Evolutionary conservation across 2,329 filamentous ascomycete genomes (phyloP).

Genomic region (Colletotrichum tofieldiae): DNA sequence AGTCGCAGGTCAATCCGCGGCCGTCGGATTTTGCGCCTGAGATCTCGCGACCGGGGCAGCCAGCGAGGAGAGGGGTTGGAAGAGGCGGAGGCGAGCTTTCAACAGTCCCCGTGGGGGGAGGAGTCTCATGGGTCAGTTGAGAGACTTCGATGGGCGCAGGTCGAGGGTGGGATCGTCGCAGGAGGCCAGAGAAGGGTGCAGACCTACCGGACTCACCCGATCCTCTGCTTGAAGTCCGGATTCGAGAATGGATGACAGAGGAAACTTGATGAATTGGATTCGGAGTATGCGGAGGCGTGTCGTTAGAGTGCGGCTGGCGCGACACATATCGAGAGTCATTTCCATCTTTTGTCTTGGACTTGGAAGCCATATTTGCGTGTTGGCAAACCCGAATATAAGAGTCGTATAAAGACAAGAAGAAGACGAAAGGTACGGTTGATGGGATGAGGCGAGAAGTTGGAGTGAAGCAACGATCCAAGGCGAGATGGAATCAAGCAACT

Average conservation of each 20-base stretch:
- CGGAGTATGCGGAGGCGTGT: neutral
- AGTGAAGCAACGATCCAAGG: neutral
- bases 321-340: neutral
- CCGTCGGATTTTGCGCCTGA: constrained; percentile 56
- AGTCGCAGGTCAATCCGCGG: constrained; percentile 53
- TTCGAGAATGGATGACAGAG: neutral
- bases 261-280: neutral
- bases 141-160: constrained; percentile 2
- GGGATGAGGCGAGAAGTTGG: neutral
- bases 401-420: too few species aligned
- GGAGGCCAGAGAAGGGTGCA: constrained; percentile 5
- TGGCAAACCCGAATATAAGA: too few species aligned
- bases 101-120: neutral
- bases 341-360: neutral
- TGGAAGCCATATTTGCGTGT: neutral
- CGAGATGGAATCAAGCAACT: neutral
- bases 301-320: neutral
- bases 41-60: constrained; percentile 58
- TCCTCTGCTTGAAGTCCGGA: neutral
- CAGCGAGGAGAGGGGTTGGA: constrained; percentile 60
- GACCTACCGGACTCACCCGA: constrained; percentile 1
- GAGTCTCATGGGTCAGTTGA: neutral
- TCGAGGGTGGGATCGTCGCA: constrained; percentile 20
- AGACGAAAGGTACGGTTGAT: rapidly evolving
- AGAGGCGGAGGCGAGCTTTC: constrained; percentile 19